Percentiles rank a stretch among this genome's conserved stretches.
Evolutionary conservation across 352 stramenopile species (phyloP).

Genomic region (Blastocystis sp.): DNA sequence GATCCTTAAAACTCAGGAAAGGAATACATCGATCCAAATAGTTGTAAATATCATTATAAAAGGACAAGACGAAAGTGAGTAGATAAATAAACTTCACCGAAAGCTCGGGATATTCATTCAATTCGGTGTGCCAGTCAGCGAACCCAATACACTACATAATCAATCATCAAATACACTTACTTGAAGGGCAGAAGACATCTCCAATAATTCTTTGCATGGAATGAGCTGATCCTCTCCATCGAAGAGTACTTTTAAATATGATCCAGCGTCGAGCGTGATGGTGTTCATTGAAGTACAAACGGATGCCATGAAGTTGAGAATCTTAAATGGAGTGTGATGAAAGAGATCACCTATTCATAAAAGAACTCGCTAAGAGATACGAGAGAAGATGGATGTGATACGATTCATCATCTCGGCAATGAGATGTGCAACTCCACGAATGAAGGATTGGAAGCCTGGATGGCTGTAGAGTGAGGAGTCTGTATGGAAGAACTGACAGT

Average conservation of each 20-base stretch:
- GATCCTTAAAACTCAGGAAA: neutral
- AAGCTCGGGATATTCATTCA: neutral
- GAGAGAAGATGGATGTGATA: neutral
- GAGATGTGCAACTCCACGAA: neutral
- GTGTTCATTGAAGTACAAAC: neutral
- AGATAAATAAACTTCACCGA: neutral
- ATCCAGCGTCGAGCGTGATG: conserved; percentile 2
- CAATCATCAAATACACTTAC: neutral
- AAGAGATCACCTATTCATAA: neutral
- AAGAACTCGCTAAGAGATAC: neutral
- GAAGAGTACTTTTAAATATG: conserved; percentile 1
- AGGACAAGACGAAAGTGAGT: neutral
- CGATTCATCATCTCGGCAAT: neutral
- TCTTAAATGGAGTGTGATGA: neutral
- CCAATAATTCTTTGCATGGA: conserved; percentile 10
- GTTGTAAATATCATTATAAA: neutral
- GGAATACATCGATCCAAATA: neutral
- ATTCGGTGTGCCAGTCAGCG: neutral
- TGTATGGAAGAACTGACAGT: conserved; percentile 67
- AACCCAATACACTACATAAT: conserved; percentile 3
- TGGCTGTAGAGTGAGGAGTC: conserved; percentile 33
- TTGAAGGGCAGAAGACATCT: conserved; percentile 1
- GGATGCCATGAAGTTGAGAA: neutral
- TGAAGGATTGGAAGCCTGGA: neutral
- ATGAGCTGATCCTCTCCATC: neutral